Conservation (phyloP, 495 filamentous ascomycete genomes). For the Amniculicola lignicola region DNA sequence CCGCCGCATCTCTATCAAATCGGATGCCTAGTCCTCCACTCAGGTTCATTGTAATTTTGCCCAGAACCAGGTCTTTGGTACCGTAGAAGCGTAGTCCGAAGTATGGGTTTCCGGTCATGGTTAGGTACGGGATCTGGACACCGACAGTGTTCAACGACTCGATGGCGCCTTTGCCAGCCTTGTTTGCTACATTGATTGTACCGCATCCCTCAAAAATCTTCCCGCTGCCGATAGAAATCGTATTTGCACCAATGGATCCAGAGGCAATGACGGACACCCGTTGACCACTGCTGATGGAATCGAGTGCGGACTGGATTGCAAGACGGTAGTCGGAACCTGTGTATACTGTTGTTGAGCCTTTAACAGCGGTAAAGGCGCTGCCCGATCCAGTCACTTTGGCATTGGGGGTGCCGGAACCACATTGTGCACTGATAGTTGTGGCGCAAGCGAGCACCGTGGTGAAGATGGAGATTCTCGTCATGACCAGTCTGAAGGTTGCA, state of each 20-base stretch:
- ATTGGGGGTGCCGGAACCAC: conserved; percentile 42
- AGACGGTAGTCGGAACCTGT: conserved; percentile 46
- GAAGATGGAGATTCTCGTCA: conserved; percentile 22
- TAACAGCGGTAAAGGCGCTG: conserved; percentile 40
- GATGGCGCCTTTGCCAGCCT: conserved; percentile 45
- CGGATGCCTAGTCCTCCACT: conserved; percentile 48
- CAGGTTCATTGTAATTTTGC: conserved; percentile 47
- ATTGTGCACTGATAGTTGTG: conserved; percentile 38
- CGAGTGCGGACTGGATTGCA: conserved; percentile 45
- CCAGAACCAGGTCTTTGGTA: conserved; percentile 41
- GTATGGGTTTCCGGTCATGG: conserved; percentile 48
- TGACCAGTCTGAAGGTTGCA: too few relatives aligned
- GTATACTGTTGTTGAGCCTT: conserved; percentile 40
- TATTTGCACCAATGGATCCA: conserved; percentile 25
- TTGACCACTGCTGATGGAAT: conserved; percentile 25
- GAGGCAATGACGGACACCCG: conserved; percentile 24
- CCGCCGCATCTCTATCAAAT: conserved; percentile 46
- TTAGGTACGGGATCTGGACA: conserved; percentile 47
- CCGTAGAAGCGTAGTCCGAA: conserved; percentile 49
- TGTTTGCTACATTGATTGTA: conserved; percentile 47
- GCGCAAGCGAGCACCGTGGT: conserved; percentile 37
- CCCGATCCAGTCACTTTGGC: conserved; percentile 44
- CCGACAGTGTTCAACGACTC: conserved; percentile 40
- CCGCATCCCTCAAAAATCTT: conserved; percentile 51
- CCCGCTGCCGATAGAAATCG: conserved; percentile 44